Conservation (phyloP, 352 stramenopile species). For the Blastocystis sp. region DNA sequence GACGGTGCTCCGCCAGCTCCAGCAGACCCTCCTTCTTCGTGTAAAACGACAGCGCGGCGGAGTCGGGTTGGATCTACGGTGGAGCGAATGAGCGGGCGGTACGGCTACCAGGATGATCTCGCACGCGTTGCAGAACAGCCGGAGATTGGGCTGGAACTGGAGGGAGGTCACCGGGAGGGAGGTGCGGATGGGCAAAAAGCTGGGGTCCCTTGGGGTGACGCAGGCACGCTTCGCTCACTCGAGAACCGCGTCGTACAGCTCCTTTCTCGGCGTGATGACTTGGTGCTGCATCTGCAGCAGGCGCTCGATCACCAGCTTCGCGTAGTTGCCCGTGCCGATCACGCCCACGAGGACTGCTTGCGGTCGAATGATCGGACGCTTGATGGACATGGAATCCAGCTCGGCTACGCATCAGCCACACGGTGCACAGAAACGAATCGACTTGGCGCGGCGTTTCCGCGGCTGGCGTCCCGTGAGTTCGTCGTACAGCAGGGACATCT, state of each 20-base stretch:
- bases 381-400: not conserved
- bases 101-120: constrained; percentile 50
- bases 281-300: constrained; percentile 51
- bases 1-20: not conserved
- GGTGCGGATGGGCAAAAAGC: not conserved
- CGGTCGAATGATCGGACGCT: constrained; percentile 11
- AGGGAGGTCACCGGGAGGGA: not conserved
- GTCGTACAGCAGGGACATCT: constrained; percentile 54
- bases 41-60: constrained; percentile 19
- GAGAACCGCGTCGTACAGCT: not conserved
- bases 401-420: not conserved
- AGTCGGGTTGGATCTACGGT: constrained; percentile 25
- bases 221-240: not conserved
- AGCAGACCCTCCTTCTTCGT: constrained; percentile 18
- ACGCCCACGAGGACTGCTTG: constrained; percentile 50
- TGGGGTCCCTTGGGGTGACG: not conserved
- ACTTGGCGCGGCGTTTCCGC: constrained; percentile 15
- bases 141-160: constrained; percentile 22
- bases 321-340: constrained; percentile 11
- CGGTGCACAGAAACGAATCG: not conserved
- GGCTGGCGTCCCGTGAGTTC: constrained; percentile 39
- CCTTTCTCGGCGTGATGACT: constrained; percentile 21
- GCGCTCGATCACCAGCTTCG: constrained; percentile 42
- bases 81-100: not conserved
- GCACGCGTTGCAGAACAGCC: not conserved